A percentile compares a stretch with the other conserved stretches of the same genome.
Conservation (phyloP, 2,329 filamentous ascomycete species). For the Emydomyces testavorans region DNA sequence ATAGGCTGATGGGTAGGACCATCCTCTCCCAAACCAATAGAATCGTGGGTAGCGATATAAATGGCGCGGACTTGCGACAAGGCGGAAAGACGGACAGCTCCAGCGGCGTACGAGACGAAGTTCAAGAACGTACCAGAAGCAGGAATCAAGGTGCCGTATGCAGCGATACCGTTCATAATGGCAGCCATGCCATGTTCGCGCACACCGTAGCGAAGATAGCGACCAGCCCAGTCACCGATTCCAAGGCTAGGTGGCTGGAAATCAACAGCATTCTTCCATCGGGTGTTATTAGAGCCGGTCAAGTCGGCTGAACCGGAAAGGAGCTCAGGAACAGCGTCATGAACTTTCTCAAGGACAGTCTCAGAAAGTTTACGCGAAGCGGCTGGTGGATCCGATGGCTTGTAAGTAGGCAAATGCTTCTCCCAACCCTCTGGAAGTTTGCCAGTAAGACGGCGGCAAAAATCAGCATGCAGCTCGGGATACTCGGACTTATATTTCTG, state of each 20-base stretch:
- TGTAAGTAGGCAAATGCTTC: conserved; percentile 85
- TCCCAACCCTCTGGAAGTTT: conserved; percentile 94
- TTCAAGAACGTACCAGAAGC: conserved; percentile 96
- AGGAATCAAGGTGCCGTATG: conserved; percentile 89
- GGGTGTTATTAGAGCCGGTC: conserved; percentile 96
- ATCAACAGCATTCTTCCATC: conserved; percentile 93
- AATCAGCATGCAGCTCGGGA: conserved; percentile 68
- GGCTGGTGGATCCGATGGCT: conserved; percentile 67
- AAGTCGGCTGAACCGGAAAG: conserved; percentile 93
- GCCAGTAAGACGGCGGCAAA: conserved; percentile 65
- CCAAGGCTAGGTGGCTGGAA: conserved; percentile 84
- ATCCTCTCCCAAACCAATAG: conserved; percentile 97
- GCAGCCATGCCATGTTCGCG: conserved; percentile 43
- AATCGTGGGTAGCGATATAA: conserved; percentile 97
- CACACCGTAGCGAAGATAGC: conserved; percentile 55
- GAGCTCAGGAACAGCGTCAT: conserved; percentile 73
- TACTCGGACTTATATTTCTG: conserved; percentile 72
- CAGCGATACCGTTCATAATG: conserved; percentile 63
- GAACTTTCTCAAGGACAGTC: conserved; percentile 78
- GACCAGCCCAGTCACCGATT: conserved; percentile 80
- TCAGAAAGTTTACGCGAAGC: conserved; percentile 96
- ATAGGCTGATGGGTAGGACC: conserved; percentile 98
- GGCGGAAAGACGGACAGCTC: conserved; percentile 85
- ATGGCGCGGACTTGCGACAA: conserved; percentile 83
- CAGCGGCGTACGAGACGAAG: conserved; percentile 96